A percentile compares a stretch with the other conserved stretches of the same genome.
Evolutionary conservation across 2,329 filamentous ascomycete genomes (phyloP).

Genomic region (Triangularia setosa): DNA sequence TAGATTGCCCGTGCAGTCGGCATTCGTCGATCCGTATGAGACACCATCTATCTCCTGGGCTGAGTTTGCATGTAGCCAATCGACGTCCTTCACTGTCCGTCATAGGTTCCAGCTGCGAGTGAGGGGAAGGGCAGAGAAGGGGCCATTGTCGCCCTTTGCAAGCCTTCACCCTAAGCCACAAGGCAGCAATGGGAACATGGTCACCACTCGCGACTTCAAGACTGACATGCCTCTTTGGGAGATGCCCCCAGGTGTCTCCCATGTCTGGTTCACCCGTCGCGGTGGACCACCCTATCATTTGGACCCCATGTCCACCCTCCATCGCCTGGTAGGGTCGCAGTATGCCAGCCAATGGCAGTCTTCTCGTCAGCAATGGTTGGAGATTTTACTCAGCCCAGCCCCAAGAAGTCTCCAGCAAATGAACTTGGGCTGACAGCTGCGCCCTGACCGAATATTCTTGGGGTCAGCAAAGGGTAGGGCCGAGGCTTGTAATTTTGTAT

Average conservation of each 20-base stretch:
- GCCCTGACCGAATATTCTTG: constrained; percentile 15
- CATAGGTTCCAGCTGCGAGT: not conserved
- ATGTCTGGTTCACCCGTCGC: constrained; percentile 1
- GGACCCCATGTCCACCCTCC: constrained; percentile 14
- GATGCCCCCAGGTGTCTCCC: constrained; percentile 6
- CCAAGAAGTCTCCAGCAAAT: constrained; percentile 8
- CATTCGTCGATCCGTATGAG: constrained; percentile 3
- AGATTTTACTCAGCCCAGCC: constrained; percentile 23
- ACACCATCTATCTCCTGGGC: not conserved
- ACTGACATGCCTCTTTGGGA: not conserved
- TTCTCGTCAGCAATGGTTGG: constrained; percentile 7
- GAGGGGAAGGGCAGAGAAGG: not conserved
- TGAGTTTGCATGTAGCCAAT: not conserved
- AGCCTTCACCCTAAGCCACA: constrained; percentile 6
- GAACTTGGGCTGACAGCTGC: constrained; percentile 18
- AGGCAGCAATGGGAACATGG: constrained; percentile 13
- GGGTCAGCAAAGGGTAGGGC: not conserved
- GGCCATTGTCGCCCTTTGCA: not conserved
- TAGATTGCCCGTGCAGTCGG: not conserved
- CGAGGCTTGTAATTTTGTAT: not conserved
- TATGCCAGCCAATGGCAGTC: constrained; percentile 23
- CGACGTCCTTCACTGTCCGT: not conserved
- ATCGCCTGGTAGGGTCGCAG: constrained; percentile 5
- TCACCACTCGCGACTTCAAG: not conserved
- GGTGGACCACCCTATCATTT: constrained; percentile 3